Percentiles rank a stretch among this genome's conserved stretches.
These are phyloP conservation scores for Fusarium sp. DNA, from an alignment of 2,329 filamentous ascomycete species.

Conservation along the genomic window DNA sequence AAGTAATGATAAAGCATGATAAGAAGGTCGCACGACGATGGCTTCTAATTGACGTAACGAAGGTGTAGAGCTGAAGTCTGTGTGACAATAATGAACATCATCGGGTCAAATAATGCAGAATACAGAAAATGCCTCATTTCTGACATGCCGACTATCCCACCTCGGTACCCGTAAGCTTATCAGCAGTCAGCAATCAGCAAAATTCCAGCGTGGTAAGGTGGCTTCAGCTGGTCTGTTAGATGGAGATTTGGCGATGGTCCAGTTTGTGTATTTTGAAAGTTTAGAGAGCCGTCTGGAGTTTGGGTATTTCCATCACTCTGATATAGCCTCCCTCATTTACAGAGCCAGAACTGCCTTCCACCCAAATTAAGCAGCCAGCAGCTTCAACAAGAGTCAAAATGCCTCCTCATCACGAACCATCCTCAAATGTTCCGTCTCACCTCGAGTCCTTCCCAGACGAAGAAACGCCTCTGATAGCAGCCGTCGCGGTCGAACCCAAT, in stretches of 20 bases:
- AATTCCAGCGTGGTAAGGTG: too few species aligned
- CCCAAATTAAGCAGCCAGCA: background rate
- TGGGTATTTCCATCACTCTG: background rate
- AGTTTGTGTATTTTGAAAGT: background rate
- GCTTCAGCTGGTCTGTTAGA: too few species aligned
- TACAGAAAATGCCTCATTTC: background rate
- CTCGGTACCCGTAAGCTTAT: conserved; percentile 5
- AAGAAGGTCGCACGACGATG: conserved; percentile 2
- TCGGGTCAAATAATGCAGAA: conserved; percentile 4
- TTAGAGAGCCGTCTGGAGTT: too few species aligned
- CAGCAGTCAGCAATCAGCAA: too few species aligned
- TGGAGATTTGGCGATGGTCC: too few species aligned
- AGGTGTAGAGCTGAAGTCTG: too few species aligned
- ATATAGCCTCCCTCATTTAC: too few species aligned
- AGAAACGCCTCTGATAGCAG: conserved; percentile 35
- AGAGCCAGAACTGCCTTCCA: too few species aligned
- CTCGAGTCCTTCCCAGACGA: conserved; percentile 31
- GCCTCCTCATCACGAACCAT: background rate
- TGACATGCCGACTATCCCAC: background rate
- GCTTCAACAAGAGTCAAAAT: background rate
- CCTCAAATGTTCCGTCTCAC: accelerated
- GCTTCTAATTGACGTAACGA: background rate
- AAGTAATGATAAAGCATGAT: conserved; percentile 19
- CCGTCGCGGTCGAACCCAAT: background rate
- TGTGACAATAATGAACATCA: background rate